Evolutionary conservation across 148 eudicot species (phyloP).

Genomic region (Diospyros lotus): DNA sequence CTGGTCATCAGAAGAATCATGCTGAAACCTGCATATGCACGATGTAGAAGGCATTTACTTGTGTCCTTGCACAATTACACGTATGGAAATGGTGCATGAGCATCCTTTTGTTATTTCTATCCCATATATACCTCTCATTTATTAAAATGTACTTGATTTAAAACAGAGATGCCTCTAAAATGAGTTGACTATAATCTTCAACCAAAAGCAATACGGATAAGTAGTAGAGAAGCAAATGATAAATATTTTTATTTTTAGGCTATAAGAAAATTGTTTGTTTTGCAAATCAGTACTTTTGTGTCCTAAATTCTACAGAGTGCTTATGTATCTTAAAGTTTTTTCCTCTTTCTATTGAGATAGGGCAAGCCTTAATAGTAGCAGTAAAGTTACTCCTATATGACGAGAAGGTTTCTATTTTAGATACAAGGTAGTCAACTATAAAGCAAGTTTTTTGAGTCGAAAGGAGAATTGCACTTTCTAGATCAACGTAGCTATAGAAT

Average conservation of each 20-base stretch:
- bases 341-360: background rate
- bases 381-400: no score
- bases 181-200: background rate
- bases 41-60: background rate
- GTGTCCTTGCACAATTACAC: no score
- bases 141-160: background rate
- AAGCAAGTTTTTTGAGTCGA: background rate
- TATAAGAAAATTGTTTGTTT: background rate
- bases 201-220: background rate
- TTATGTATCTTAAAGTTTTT: background rate
- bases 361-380: background rate
- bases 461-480: background rate
- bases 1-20: conserved; percentile 12
- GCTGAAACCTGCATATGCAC: conserved; percentile 25
- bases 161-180: background rate
- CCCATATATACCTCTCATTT: background rate
- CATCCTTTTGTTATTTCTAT: background rate
- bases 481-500: background rate
- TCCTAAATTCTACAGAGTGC: background rate
- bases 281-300: background rate
- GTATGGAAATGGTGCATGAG: no score
- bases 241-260: background rate
- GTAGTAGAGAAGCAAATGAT: background rate
- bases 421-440: background rate
- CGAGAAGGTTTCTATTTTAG: no score